A percentile compares a stretch with the other conserved stretches of the same genome.
phyloP scores from a whole-genome alignment of 805 yeast genomes.

The Ogataea degrootiae region DNA sequence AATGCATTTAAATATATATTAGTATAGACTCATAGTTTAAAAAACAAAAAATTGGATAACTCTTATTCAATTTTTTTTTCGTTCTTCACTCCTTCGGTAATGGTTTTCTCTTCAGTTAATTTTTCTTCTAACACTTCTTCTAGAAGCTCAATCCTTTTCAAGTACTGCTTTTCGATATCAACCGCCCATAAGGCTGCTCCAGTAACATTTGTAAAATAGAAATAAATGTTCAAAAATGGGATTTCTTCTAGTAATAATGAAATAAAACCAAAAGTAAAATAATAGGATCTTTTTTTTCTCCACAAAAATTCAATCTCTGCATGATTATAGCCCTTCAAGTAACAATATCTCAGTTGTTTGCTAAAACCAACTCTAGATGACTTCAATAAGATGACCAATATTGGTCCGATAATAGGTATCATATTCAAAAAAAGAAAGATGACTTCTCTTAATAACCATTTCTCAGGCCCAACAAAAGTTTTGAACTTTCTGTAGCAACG shows the following conservation, averaged over 20 bases:
- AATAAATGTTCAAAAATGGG: conserved; percentile 50
- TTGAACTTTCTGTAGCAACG: conserved; percentile 13
- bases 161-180: conserved; percentile 26
- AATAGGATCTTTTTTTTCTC: conserved; percentile 28
- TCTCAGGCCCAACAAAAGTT: conserved; percentile 32
- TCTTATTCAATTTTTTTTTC: too few relatives aligned
- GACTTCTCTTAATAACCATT: conserved; percentile 34
- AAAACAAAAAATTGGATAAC: too few relatives aligned
- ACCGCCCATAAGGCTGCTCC: conserved; percentile 68
- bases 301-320: conserved; percentile 38
- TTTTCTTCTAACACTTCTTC: not conserved
- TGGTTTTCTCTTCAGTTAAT: too few relatives aligned
- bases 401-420: conserved; percentile 60
- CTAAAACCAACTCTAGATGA: conserved; percentile 52
- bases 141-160: not conserved
- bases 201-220: conserved; percentile 52
- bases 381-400: conserved; percentile 41
- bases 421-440: conserved; percentile 36
- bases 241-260: conserved; percentile 48
- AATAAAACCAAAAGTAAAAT: conserved; percentile 47
- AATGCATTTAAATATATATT: not conserved
- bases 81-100: too few relatives aligned
- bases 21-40: not conserved
- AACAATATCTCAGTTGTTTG: conserved; percentile 53
- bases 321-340: conserved; percentile 45